Evolutionary conservation across 140 eudicot genomes (phyloP), one percentile per base, ranked within the genome.

Genomic region (Erigeron philadelphicus): DNA sequence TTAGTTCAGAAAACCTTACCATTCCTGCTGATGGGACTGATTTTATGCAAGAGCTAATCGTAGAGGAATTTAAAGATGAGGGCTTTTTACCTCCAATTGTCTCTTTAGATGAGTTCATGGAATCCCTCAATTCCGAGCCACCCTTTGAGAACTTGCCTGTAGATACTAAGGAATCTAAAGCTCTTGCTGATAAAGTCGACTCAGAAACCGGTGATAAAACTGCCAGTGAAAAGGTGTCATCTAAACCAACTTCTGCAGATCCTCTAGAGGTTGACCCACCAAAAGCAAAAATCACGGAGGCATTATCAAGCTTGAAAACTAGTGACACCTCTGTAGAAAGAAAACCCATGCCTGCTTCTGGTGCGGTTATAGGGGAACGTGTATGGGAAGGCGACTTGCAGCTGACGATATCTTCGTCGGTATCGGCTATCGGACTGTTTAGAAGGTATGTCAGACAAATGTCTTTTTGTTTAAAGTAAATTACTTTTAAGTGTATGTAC

Each of bases 61-160:
- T 85, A 35, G 99, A 85, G 52, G 99, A 94, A 66, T 71, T 79
- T 44, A 89, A 81, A 73, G 97, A 94, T 79, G 83, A 89, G 7
- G 97, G 84, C 12, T 83, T 86, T 64, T 84, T 90, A 63, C 99
- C 97, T 50, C 97, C 99, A 0, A 84, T 91, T 49, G 87, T 83
- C 21, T 94, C 99, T 2, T 80, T 94, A 67, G 99, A 89, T 63
- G 99, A 94, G 78, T 94, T 94, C 16, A 87, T 94, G 90, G 95
- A 94, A 72, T 87, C 95, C 48, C 88, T 94, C 16, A 74, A 90
- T 48, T 16, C 84, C 6, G 99, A 94, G 76, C 97, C 96, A 43
- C 99, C 99, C 0, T 94, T 94, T 79, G 96, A 84, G 62, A 73
- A 81, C 70, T 19, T 88, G 67, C 71, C 85, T 43, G 86, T 44